Evolutionary conservation across 768 basidiomycete species (phyloP), one percentile per base, ranked within the genome.

Genomic region (Candolleomyces efflorescens): DNA sequence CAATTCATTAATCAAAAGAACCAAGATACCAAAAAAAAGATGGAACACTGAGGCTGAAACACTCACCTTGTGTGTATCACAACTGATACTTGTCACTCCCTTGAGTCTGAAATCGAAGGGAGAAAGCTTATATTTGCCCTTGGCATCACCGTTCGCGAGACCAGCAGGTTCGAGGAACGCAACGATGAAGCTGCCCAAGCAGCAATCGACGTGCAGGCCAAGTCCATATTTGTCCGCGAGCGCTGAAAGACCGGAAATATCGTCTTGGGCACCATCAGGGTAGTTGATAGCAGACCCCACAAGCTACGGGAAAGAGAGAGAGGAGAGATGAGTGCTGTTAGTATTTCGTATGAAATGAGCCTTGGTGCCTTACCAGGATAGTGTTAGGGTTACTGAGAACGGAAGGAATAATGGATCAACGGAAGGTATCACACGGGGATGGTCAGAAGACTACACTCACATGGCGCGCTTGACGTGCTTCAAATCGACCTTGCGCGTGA

Each of bases 141-240:
- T 72, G 9, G 68, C 64, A 59, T 80, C 75, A 1, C 85, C 85
- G 5, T 74, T 73, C 0, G 89, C 75, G 54, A 90, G 82, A 3
- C 90, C 91, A 13, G 89, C 82, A 60, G 82, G 74, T 65, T 93
- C 90, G 49, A 99, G 79, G 80, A 92, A 99, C 0, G 96, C 94
- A 59, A 98, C 82, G 62, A 98, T 89, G 73, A 98, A 97, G 50
- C 89, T 90, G 2, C 94, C 95, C 10, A 98, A 78, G 69, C 95
- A 98, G 68, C 94, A 95, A 64, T 97, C 95, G 58, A 98, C 94
- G 68, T 97, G 96, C 23, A 98, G 72, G 6, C 94, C 94, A 55
- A 95, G 78, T 17, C 89, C 87, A 68, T 94, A 72, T 62, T 75
- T 78, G 56, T 80, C 71, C 0, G 96, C 95, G 15, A 99, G 78